Evolutionary conservation across 2,329 filamentous ascomycete genomes (phyloP), one percentile per base, ranked within the genome.

Genomic region (Claviceps pusilla): DNA sequence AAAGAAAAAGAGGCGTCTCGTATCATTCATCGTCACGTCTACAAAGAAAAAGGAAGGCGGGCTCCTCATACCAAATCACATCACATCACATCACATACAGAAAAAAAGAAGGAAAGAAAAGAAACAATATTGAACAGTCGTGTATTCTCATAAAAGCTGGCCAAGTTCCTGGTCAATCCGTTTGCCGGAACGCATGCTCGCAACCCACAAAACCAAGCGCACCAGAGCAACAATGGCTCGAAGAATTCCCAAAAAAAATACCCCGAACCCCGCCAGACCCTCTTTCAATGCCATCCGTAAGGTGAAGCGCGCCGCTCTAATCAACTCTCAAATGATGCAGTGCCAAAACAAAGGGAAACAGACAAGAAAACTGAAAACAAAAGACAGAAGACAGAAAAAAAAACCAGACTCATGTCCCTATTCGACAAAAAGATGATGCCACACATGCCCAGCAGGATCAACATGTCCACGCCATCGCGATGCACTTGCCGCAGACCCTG

Each of bases 91-190:
- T 19, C 19, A 19, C 19, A 19, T 19, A 19, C 19, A 19, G 19
- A 19, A 19, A 19, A 19, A 33, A 9, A 33, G 31, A 33, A 33
- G 3, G 31, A 33, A 33, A 33, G 19, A 33, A 33, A 33, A 33
- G 31, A 33, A 33, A 33, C 31, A 33, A 33, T 7, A 33, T 33
- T 33, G 4, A 33, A 33, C 31, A 33, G 31, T 70, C 67, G 64
- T 70, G 59, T 69, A 68, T 70, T 69, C 66, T 67, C 65, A 62
- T 68, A 61, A 64, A 59, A 53, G 63, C 63, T 58, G 59, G 64
- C 64, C 61, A 47, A 50, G 33, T 28, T 19, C 53, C 9, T 28
- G 16, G 51, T 56, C 59, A 62, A 64, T 61, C 66, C 64, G 56
- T 62, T 63, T 62, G 61, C 66, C 59, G 61, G 58, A 64, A 62